phyloP scores from a whole-genome alignment of 2,329 filamentous ascomycete species.

The Lecanicillium sp. region DNA sequence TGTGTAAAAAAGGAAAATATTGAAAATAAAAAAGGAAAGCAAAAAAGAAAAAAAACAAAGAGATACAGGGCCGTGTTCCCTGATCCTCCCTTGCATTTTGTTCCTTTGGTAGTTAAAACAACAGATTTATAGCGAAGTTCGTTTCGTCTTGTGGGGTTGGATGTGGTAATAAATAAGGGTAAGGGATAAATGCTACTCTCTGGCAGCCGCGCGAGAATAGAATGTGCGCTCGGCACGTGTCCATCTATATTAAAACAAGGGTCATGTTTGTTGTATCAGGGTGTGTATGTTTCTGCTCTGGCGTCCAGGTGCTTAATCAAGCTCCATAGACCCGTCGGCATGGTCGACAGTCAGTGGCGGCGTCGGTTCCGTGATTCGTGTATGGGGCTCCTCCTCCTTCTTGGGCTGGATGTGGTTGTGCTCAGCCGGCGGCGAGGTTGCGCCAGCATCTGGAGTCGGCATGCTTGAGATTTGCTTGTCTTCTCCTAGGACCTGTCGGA shows the following conservation, averaged over 20 bases:
- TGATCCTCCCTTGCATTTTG: too few species aligned
- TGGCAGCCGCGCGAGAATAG: background rate
- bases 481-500: constrained; percentile 31
- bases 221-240: background rate
- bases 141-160: too few species aligned
- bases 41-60: too few species aligned
- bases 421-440: constrained; percentile 7
- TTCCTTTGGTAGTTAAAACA: too few species aligned
- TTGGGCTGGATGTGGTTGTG: constrained; percentile 18
- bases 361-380: constrained; percentile 27
- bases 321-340: constrained; percentile 29
- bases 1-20: background rate
- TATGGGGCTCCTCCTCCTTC: constrained; percentile 18
- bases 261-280: background rate
- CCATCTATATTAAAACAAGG: constrained; percentile 1
- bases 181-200: too few species aligned
- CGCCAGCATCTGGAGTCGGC: constrained; percentile 9
- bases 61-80: too few species aligned
- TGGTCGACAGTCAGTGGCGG: constrained; percentile 31
- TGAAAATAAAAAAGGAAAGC: background rate
- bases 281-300: too few species aligned
- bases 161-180: too few species aligned
- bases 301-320: too few species aligned
- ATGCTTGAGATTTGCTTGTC: constrained; percentile 10
- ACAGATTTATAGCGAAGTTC: too few species aligned